Evolutionary conservation across 2,329 filamentous ascomycete genomes (phyloP), one percentile per base, ranked within the genome.

Genomic region (Pyrenophora graminea): DNA sequence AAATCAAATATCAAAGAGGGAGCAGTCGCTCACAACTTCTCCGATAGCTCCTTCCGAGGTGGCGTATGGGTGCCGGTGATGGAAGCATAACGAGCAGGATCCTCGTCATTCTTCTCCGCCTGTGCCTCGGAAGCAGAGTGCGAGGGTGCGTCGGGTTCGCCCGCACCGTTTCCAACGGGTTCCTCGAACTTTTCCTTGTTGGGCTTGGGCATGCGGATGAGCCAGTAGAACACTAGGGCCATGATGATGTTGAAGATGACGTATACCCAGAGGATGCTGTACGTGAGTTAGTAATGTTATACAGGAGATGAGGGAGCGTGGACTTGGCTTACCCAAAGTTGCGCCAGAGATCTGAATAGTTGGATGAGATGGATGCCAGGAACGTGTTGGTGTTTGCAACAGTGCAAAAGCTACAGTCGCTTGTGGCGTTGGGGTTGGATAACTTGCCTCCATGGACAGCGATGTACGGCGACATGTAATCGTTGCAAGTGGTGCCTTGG

Each of bases 221-320:
- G 64, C 79, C 80, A 84, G 66, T 84, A 84, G 17, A 84, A 62
- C 34, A 74, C 71, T 7, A 81, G 65, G 0, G 82, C 80, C 0
- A 68, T 78, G 25, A 68, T 55, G 15, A 79, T 64, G 58, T 84
- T 84, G 66, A 83, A 81, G 32, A 76, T 70, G 45, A 82, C 72
- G 53, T 75, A 84, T 2, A 68, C 79, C 73, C 78, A 82, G 47
- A 84, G 67, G 39, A 84, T 71, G 2, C 57, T 53, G 34, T 6
- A 13, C 19, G 10, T 5, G 18, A 7, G 51, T 48, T 23, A 49
- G 46, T 8, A 13, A 33, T 38, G 15, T 2, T 45, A 15, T 30
- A 2, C 1, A n/a, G 9, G 13, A 6, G 7, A 25, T n/a, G 9
- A 8, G 12, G 19, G 10, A 21, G 1, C 4, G 23, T 3, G 3